Evolutionary conservation across 73 alveolate species (phyloP).

Genomic region (Tetrahymena thermophila): DNA sequence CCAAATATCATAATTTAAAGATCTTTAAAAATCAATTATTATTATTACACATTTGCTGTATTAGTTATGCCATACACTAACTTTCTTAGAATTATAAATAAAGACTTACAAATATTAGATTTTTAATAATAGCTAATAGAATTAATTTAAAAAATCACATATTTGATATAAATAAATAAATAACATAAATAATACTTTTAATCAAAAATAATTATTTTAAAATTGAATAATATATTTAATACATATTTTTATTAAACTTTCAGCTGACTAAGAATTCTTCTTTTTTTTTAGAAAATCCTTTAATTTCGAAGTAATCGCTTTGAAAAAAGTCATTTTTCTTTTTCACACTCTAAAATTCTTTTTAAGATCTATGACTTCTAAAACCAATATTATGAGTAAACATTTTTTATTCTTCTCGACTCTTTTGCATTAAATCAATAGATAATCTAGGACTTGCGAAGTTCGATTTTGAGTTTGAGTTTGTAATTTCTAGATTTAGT

Average conservation of each 20-base stretch:
- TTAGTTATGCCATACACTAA: too few relatives aligned
- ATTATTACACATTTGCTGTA: too few relatives aligned
- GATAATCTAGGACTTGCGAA: neutral
- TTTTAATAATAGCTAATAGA: too few relatives aligned
- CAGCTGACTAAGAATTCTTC: neutral
- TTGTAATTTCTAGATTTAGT: neutral
- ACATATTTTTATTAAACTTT: too few relatives aligned
- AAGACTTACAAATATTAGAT: too few relatives aligned
- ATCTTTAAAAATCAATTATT: too few relatives aligned
- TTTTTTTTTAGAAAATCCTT: neutral
- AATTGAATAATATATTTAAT: neutral
- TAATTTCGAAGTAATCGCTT: neutral
- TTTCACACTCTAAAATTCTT: neutral
- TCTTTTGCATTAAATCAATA: too few relatives aligned
- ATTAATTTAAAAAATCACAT: neutral
- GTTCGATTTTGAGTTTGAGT: neutral
- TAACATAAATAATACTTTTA: too few relatives aligned
- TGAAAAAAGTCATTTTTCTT: neutral
- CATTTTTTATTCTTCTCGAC: neutral
- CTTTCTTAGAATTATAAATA: too few relatives aligned
- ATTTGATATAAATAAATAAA: too few relatives aligned
- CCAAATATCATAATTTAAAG: too few relatives aligned
- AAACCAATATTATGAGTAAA: neutral
- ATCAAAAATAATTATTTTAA: too few relatives aligned
- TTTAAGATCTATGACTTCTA: neutral